A percentile compares a stretch with the other conserved stretches of the same genome.
These are phyloP conservation scores for Stachybotrys chlorohalonatus DNA, from an alignment of 2,329 filamentous ascomycete species.

Conservation along the genomic window DNA sequence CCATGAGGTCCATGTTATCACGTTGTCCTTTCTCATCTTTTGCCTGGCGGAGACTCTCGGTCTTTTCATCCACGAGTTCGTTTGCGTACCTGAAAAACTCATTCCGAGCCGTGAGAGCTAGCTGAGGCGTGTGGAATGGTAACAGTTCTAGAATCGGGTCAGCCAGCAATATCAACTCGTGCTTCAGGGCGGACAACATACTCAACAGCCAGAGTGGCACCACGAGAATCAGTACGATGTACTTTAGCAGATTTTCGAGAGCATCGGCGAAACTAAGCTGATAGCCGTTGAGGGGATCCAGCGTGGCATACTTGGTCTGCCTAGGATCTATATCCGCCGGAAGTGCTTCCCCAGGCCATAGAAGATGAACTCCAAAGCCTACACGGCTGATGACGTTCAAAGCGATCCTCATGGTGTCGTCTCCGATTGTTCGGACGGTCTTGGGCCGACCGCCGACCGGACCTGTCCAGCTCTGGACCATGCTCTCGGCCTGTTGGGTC, in stretches of 20 bases:
- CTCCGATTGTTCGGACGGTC: constrained; percentile 47
- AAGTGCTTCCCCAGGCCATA: constrained; percentile 54
- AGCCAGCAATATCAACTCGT: constrained; percentile 1
- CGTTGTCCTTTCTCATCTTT: constrained; percentile 23
- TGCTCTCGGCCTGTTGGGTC: constrained; percentile 50
- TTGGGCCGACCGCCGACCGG: constrained; percentile 8
- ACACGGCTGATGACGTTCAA: constrained; percentile 54
- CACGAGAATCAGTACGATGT: constrained; percentile 53
- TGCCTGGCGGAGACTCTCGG: constrained; percentile 27
- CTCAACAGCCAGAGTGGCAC: constrained; percentile 47
- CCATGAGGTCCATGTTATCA: constrained; percentile 44
- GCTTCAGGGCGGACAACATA: constrained; percentile 16
- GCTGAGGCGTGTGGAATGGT: constrained; percentile 41
- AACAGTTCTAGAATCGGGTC: constrained; percentile 23
- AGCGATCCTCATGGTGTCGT: constrained; percentile 55
- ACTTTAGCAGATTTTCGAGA: constrained; percentile 51
- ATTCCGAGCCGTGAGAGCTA: constrained; percentile 42
- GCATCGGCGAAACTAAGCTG: constrained; percentile 58
- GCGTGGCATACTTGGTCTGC: constrained; percentile 38
- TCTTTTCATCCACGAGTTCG: constrained; percentile 57
- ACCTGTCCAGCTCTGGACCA: constrained; percentile 51
- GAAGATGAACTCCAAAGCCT: constrained; percentile 56
- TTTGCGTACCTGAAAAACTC: constrained; percentile 64
- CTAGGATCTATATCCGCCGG: constrained; percentile 32
- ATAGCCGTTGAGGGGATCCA: constrained; percentile 40